Evolutionary conservation across 1,284 basidiomycete species (phyloP), one percentile per base, ranked within the genome.

Genomic region (Fomitopsis betulina): DNA sequence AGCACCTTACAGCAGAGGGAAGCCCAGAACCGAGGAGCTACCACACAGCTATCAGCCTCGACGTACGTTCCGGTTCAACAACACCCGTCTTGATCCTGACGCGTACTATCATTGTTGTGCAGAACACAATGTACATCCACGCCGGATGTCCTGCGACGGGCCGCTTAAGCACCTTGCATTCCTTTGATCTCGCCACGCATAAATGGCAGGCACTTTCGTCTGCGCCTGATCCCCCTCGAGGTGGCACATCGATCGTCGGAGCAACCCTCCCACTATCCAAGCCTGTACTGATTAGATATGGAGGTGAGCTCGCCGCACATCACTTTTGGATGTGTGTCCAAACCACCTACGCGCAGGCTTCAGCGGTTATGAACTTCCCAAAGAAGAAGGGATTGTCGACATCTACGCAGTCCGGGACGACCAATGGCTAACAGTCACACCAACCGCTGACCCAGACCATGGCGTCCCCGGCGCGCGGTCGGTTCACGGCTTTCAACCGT

Each of bases 81-180:
- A 37, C 9, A 37, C 17, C 33, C 13, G 43, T 39, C 38, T 38
- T n/a, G 1, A 45, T 5, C 19, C 23, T 45, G 42, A 45, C 42
- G 13, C 23, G 25, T 27, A 27, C 45, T 27, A 7, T 8, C 23
- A 13, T 15, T 32, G 4, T 15, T 32, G n/a, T 42, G 7, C 45
- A 78, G 73, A 68, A 63, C 5, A 72, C 65, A 42, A 52, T 79
- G 9, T 79, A 75, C 63, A 60, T 78, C 17, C 79, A 79, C 38
- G 77, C 78, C 0, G 78, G 79, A 5, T 79, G 76, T 50, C 76
- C 76, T 0, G 56, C 66, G 0, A 65, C 67, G 10, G 76, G 75
- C 10, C 68, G 76, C 32, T 66, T 74, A 5, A 56, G 61, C 40
- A 63, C 70, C 2, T 57, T 79, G 49, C 72, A 78, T 42, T 66